Evolutionary conservation across 2,329 filamentous ascomycete genomes (phyloP).

Genomic region (Penicillium griseofulvum): DNA sequence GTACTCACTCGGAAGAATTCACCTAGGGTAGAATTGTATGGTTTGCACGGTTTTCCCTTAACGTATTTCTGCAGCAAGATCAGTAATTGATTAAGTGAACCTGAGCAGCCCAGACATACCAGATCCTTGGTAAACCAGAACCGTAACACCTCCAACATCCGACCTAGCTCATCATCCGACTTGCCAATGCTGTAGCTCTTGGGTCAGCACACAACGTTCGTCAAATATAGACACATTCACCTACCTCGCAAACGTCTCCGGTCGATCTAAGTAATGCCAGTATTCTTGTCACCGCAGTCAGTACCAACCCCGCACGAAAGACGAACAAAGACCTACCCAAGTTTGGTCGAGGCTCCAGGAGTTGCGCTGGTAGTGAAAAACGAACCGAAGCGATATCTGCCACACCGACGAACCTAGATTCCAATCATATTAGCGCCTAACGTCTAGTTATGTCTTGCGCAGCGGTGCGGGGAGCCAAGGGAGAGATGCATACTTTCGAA

Average conservation of each 20-base stretch:
- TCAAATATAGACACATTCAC: slow-evolving; percentile 26
- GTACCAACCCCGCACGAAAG: slow-evolving; percentile 4
- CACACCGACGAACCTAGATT: slow-evolving; percentile 83
- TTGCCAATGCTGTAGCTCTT: slow-evolving; percentile 65
- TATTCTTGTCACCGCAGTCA: slow-evolving; percentile 62
- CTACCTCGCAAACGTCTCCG: slow-evolving; percentile 77
- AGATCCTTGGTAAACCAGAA: slow-evolving; percentile 99
- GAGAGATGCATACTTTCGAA: slow-evolving; percentile 68
- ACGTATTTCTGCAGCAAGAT: slow-evolving; percentile 71
- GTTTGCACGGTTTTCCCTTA: slow-evolving; percentile 97
- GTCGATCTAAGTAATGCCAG: slow-evolving; percentile 96
- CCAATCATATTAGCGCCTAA: slow-evolving; percentile 5
- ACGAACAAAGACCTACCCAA: slow-evolving; percentile 54
- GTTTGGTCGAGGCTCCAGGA: slow-evolving; percentile 94
- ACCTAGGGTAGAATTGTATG: slow-evolving; percentile 93
- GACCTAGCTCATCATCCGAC: slow-evolving; percentile 84
- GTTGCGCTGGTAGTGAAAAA: slow-evolving; percentile 92
- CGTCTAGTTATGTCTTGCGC: neutral
- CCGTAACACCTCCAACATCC: slow-evolving; percentile 89
- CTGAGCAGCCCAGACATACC: slow-evolving; percentile 40
- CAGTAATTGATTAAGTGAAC: slow-evolving; percentile 15
- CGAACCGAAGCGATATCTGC: slow-evolving; percentile 92
- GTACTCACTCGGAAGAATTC: slow-evolving; percentile 86
- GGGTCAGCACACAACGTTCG: slow-evolving; percentile 37
- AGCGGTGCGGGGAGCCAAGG: neutral